Percentiles rank a stretch among this genome's conserved stretches.
phyloP scores from a whole-genome alignment of 2,329 filamentous ascomycete species.

The Colletotrichum gigasporum region DNA sequence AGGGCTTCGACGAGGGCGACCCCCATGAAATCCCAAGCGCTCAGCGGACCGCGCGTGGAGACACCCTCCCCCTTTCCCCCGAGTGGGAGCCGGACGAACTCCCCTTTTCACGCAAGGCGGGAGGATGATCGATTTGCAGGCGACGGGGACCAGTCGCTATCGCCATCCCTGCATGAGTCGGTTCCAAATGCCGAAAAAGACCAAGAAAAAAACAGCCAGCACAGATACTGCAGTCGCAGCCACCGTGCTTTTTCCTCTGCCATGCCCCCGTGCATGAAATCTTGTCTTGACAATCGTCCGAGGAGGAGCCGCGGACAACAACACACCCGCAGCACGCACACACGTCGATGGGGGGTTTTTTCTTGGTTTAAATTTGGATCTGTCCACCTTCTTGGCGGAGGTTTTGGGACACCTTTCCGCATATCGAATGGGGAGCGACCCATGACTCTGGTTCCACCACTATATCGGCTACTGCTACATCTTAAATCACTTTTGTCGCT shows the following conservation, averaged over 20 bases:
- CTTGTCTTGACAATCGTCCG: constrained; percentile 23
- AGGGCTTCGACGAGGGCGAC: not conserved
- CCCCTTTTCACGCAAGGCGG: constrained; percentile 29
- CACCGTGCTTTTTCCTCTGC: not conserved
- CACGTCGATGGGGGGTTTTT: not conserved
- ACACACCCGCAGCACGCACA: constrained; percentile 1
- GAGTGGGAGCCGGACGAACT: constrained; percentile 31
- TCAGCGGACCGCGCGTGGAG: constrained; percentile 28
- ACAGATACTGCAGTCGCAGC: not conserved
- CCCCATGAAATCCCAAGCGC: constrained; percentile 1
- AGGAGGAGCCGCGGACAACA: constrained; percentile 23
- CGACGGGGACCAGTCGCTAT: constrained; percentile 15
- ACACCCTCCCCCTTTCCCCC: constrained; percentile 30
- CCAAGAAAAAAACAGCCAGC: not conserved
- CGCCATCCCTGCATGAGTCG: constrained; percentile 20
- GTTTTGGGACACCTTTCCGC: not conserved
- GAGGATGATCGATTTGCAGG: constrained; percentile 29
- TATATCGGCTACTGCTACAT: constrained; percentile 28
- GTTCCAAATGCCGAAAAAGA: constrained; percentile 22
- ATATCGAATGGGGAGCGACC: constrained; percentile 9
- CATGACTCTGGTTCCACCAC: constrained; percentile 21
- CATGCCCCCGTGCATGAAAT: constrained; percentile 12
- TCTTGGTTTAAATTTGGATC: constrained; percentile 12
- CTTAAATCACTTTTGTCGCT: constrained; percentile 5
- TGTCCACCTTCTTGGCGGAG: not conserved